Evolutionary conservation across 2,329 filamentous ascomycete genomes (phyloP).

Genomic region (Raffaelea arxii): DNA sequence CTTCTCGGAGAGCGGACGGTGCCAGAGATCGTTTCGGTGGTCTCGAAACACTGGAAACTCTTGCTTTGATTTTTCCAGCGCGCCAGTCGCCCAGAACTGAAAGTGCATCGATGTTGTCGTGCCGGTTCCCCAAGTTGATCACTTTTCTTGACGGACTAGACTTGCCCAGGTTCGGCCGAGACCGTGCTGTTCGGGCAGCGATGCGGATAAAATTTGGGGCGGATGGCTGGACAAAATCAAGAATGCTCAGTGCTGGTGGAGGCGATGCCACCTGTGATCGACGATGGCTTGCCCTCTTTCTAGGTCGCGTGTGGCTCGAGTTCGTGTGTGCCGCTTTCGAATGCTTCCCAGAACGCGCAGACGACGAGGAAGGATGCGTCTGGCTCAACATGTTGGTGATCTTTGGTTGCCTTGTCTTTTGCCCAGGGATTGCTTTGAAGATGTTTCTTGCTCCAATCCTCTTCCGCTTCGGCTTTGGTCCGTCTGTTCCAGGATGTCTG

Average conservation of each 20-base stretch:
- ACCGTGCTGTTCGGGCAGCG: constrained; percentile 47
- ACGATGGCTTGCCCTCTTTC: too few species aligned
- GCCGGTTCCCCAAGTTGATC: constrained; percentile 51
- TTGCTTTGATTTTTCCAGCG: constrained; percentile 37
- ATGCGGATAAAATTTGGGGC: constrained; percentile 51
- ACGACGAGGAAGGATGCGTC: constrained; percentile 45
- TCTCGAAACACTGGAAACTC: neutral
- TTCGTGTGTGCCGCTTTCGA: constrained; percentile 13
- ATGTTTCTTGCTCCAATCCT: constrained; percentile 18
- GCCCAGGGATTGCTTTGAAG: constrained; percentile 18
- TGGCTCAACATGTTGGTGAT: constrained; percentile 17
- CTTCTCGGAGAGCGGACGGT: constrained; percentile 2
- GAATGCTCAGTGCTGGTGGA: constrained; percentile 45
- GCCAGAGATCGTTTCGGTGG: neutral
- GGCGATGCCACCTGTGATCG: neutral
- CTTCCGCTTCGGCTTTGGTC: constrained; percentile 19
- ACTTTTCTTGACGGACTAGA: constrained; percentile 44
- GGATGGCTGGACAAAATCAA: constrained; percentile 45
- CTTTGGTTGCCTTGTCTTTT: constrained; percentile 20
- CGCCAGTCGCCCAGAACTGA: constrained; percentile 46
- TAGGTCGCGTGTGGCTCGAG: neutral
- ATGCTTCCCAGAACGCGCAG: constrained; percentile 39
- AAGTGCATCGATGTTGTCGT: constrained; percentile 49
- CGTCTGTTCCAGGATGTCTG: constrained; percentile 18
- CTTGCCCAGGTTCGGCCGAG: constrained; percentile 38